phyloP scores from a whole-genome alignment of 176 grass and related monocot genomes.

The Elymus sibiricus region DNA sequence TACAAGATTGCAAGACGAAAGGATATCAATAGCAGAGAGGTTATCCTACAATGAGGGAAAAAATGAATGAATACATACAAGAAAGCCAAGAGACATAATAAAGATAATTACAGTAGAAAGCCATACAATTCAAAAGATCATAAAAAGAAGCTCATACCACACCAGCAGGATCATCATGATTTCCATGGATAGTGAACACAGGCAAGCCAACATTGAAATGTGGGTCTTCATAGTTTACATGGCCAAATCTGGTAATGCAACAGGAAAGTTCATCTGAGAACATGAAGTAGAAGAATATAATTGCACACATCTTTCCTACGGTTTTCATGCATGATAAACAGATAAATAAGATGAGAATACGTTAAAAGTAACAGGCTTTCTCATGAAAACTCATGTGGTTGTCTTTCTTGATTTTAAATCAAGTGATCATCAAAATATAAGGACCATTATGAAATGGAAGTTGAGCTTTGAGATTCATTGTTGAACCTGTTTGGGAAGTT shows the following conservation, averaged over 20 bases:
- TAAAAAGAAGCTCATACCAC: conserved; percentile 50
- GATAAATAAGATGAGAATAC: neutral
- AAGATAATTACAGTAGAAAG: neutral
- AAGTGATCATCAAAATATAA: neutral
- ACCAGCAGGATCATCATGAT: conserved; percentile 86
- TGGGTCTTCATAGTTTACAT: conserved; percentile 93
- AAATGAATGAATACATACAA: conserved; percentile 9
- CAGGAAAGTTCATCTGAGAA: neutral
- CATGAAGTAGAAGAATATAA: neutral
- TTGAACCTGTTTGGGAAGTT: conserved; percentile 73
- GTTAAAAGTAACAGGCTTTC: neutral
- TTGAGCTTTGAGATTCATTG: neutral
- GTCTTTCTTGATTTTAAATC: neutral
- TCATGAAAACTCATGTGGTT: too few relatives aligned
- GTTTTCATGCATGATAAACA: neutral
- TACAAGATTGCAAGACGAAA: conserved; percentile 94
- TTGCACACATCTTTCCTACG: neutral
- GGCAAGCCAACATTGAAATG: conserved; percentile 86
- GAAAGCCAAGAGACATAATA: neutral
- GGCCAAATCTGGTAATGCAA: conserved; percentile 53
- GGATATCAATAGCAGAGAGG: conserved; percentile 91
- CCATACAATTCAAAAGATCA: neutral
- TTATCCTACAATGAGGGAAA: conserved; percentile 65
- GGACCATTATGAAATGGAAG: neutral
- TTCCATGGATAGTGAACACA: conserved; percentile 95